Evolutionary conservation across 805 yeast species (phyloP), one percentile per base, ranked within the genome.

Genomic region (Wickerhamiella kazuoi): DNA sequence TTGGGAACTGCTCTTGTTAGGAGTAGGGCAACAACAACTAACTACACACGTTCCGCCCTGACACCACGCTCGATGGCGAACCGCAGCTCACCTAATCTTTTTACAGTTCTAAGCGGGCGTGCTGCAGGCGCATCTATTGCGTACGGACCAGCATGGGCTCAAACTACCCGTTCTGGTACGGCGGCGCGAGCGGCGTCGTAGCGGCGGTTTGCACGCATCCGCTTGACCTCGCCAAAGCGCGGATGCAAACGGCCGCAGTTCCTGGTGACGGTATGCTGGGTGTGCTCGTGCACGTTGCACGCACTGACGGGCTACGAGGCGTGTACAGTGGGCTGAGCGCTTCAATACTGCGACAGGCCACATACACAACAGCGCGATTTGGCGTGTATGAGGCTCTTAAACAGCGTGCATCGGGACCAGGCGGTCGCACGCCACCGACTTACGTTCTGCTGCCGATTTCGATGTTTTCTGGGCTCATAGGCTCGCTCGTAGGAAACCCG

Each of bases 401-500:
- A 50, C 82, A 76, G 34, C 15, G 36, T 23, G 57, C 64, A 21
- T 60, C 65, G 26, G 57, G 57, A 13, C 64, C 68, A 23, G 47
- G 57, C 7, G 62, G 60, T 17, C 57, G 56, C 38, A 61, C 65
- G 21, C 79, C 78, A 4, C 67, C 75, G 4, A 73, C 81, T 40
- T 52, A 65, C 5, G 66, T 71, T 15, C 63, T 82, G 39, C 61
- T 82, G 40, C 83, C 87, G 8, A 67, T 76, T 59, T 80, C 93
- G 3, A 80, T 82, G 90, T 46, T 78, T n/a, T 72, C 86, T 11
- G 94, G 94, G 39, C 79, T 77, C 21, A 57, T 74, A 42, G 94
- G 94, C 44, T 93, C 93, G 8, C 59, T 81, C 18, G 78, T 79
- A 2, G 94, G 94, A 18, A 82, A 82, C 53, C 93, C 94, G 3